A percentile compares a stretch with the other conserved stretches of the same genome.
Conservation (phyloP, 345 rosid genomes). For the Eucalyptus shirleyi region DNA sequence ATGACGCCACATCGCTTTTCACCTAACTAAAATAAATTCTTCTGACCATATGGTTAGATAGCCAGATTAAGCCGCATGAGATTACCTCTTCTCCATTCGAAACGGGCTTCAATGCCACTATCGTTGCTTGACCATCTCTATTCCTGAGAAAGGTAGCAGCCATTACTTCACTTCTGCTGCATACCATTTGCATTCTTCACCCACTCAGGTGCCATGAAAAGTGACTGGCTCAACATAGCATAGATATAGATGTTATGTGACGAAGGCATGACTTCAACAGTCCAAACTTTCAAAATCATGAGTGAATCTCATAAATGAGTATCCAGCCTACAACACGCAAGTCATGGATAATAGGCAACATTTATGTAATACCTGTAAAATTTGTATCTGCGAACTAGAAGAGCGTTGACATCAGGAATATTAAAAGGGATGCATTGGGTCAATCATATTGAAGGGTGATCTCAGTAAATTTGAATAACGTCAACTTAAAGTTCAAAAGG, state of each 20-base stretch:
- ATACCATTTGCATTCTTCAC: background rate
- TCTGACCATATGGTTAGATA: background rate
- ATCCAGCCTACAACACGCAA: background rate
- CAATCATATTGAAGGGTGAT: background rate
- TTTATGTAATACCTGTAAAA: background rate
- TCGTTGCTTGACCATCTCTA: constrained; percentile 77
- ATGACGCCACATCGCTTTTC: background rate
- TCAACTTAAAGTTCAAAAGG: background rate
- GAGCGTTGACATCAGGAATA: background rate
- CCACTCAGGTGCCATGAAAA: background rate
- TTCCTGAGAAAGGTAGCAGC: constrained; percentile 26
- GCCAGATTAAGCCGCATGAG: background rate
- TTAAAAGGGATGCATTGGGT: background rate
- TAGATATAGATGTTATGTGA: background rate
- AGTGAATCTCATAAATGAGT: background rate
- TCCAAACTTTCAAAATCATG: too few species aligned
- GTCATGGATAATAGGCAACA: background rate
- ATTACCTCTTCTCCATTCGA: constrained; percentile 71
- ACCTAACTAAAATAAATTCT: background rate
- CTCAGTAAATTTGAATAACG: too few species aligned
- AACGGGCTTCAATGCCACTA: constrained; percentile 43
- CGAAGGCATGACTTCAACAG: background rate
- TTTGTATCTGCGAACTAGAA: background rate
- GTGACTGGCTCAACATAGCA: background rate
- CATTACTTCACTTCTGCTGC: background rate